Evolutionary conservation across 495 filamentous ascomycete species (phyloP).

Genomic region (Penicillium argentinense): DNA sequence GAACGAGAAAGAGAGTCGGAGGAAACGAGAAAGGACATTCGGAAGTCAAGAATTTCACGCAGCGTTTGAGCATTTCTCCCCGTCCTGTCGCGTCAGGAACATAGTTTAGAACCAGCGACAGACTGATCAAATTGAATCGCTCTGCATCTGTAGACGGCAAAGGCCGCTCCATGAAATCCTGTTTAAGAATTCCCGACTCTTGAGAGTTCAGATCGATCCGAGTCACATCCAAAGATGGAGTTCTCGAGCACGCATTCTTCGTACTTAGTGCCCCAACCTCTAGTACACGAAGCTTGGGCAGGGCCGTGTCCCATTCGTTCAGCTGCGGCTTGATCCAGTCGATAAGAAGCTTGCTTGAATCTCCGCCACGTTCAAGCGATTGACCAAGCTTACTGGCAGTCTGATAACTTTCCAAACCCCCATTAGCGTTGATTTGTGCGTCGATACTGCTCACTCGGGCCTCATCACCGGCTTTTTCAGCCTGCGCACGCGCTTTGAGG

Average conservation of each 20-base stretch:
- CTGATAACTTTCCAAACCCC: slow-evolving; percentile 84
- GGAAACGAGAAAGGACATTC: slow-evolving; percentile 34
- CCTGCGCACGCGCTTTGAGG: slow-evolving; percentile 72
- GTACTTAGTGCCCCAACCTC: slow-evolving; percentile 89
- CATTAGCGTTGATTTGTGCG: slow-evolving; percentile 61
- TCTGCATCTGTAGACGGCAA: slow-evolving; percentile 61
- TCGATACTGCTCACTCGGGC: slow-evolving; percentile 54
- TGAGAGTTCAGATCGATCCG: slow-evolving; percentile 92
- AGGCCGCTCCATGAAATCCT: slow-evolving; percentile 93
- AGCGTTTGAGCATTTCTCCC: slow-evolving; percentile 83
- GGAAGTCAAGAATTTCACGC: slow-evolving; percentile 50
- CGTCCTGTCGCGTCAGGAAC: slow-evolving; percentile 72
- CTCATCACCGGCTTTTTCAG: slow-evolving; percentile 61
- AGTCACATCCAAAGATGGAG: slow-evolving; percentile 66
- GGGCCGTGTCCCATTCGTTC: slow-evolving; percentile 20
- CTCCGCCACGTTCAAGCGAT: slow-evolving; percentile 78
- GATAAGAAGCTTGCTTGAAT: slow-evolving; percentile 83
- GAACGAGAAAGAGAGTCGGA: slow-evolving; percentile 86
- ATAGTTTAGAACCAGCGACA: slow-evolving; percentile 96
- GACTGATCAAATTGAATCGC: slow-evolving; percentile 81
- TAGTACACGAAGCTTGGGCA: slow-evolving; percentile 60
- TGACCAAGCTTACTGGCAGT: slow-evolving; percentile 87
- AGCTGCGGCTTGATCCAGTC: slow-evolving; percentile 70
- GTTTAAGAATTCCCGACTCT: slow-evolving; percentile 71
- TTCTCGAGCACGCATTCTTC: slow-evolving; percentile 78